phyloP scores from a whole-genome alignment of 1,284 basidiomycete genomes.

The Exobasidium rhododendri region DNA sequence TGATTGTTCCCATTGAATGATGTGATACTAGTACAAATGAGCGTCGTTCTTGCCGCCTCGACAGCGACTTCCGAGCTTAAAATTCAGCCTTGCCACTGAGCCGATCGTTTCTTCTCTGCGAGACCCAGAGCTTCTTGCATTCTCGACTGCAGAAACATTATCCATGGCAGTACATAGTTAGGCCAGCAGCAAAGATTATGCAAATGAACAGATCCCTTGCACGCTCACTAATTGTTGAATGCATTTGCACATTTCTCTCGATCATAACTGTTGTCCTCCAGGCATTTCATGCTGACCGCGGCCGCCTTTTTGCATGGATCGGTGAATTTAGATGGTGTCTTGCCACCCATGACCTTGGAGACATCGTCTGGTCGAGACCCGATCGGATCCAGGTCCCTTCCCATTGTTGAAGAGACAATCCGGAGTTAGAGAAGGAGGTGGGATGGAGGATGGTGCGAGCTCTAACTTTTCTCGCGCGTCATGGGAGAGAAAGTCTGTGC shows the following conservation, averaged over 20 bases:
- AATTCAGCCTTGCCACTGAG: neutral
- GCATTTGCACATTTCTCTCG: conserved; percentile 40
- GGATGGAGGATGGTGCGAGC: neutral
- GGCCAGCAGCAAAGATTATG: neutral
- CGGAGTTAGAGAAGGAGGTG: no score
- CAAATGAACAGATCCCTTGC: no score
- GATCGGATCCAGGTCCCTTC: conserved; percentile 6
- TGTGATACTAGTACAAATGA: no score
- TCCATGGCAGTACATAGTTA: neutral
- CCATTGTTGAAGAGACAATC: neutral
- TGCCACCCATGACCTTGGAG: conserved; percentile 35
- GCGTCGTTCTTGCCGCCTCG: no score
- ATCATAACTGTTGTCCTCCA: conserved; percentile 49
- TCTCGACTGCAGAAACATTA: conserved; percentile 35
- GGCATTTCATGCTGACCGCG: conserved; percentile 47
- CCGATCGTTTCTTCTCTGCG: conserved; percentile 23
- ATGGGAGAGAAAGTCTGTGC: neutral
- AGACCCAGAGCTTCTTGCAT: conserved; percentile 45
- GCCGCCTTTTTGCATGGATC: conserved; percentile 52
- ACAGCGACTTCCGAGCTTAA: no score
- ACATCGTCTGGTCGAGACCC: conserved; percentile 30
- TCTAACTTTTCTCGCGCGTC: neutral
- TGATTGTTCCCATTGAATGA: no score
- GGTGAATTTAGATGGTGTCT: conserved; percentile 39
- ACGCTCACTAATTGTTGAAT: conserved; percentile 47